phyloP scores from a whole-genome alignment of 805 yeast genomes.

The Cyberlindnera bimundalis region DNA sequence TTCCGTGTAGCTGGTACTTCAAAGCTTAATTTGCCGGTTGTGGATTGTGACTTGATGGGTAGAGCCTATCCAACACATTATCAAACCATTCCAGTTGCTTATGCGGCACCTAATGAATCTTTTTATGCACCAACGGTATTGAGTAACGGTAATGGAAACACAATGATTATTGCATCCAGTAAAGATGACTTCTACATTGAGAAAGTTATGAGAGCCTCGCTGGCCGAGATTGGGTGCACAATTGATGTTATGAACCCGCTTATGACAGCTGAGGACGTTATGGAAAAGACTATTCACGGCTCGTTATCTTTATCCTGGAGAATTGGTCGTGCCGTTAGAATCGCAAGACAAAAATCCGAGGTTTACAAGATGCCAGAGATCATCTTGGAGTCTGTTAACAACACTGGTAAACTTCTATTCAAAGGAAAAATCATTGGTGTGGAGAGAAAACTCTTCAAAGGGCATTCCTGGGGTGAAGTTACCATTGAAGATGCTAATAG shows the following conservation, averaged over 20 bases:
- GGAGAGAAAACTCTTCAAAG: constrained; percentile 38
- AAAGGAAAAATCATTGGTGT: constrained; percentile 43
- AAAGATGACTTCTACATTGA: constrained; percentile 35
- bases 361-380: constrained; percentile 33
- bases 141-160: constrained; percentile 42
- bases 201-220: constrained; percentile 38
- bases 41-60: constrained; percentile 45
- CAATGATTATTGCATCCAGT: constrained; percentile 32
- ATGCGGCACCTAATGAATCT: constrained; percentile 20
- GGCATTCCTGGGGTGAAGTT: constrained; percentile 46
- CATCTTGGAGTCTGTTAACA: constrained; percentile 38
- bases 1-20: constrained; percentile 22
- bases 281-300: constrained; percentile 28
- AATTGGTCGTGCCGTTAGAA: constrained; percentile 40
- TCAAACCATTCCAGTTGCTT: constrained; percentile 32
- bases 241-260: constrained; percentile 33
- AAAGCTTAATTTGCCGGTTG: constrained; percentile 31
- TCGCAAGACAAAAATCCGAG: constrained; percentile 36
- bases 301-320: constrained; percentile 43
- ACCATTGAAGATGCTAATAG: constrained; percentile 27
- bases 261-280: constrained; percentile 31
- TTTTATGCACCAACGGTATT: constrained; percentile 30
- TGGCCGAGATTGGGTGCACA: constrained; percentile 40
- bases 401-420: constrained; percentile 35
- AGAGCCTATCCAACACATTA: constrained; percentile 45